These are phyloP conservation scores for Aspergillus sp. DNA, from an alignment of 2,329 filamentous ascomycete genomes.

Conservation along the genomic window DNA sequence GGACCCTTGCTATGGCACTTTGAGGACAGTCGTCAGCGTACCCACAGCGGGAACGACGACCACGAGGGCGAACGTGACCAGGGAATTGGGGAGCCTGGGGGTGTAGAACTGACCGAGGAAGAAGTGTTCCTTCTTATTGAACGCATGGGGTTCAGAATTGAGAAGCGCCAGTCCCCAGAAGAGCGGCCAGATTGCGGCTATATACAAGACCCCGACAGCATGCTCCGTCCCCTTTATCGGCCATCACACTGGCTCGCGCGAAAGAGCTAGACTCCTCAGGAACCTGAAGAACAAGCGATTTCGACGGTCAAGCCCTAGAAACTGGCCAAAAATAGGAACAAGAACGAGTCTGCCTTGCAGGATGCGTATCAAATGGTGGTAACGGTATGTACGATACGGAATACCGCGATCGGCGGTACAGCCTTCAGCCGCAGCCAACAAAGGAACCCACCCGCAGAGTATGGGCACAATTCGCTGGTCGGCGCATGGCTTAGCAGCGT, in stretches of 20 bases:
- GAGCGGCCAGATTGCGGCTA: slow-evolving; percentile 66
- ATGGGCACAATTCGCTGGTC: slow-evolving; percentile 1
- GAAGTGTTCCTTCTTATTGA: slow-evolving; percentile 78
- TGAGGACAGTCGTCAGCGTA: slow-evolving; percentile 56
- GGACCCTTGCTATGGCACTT: slow-evolving; percentile 96
- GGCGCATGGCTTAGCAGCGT: slow-evolving; percentile 19
- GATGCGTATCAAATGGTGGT: slow-evolving; percentile 1
- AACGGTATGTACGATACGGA: slow-evolving; percentile 2
- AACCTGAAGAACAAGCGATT: background rate
- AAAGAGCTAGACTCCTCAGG: slow-evolving; percentile 49
- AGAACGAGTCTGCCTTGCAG: slow-evolving; percentile 11
- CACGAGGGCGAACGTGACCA: slow-evolving; percentile 30
- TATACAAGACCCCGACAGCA: slow-evolving; percentile 79
- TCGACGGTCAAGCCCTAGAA: background rate
- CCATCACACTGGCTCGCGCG: slow-evolving; percentile 84
- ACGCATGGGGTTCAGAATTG: slow-evolving; percentile 73
- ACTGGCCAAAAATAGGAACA: slow-evolving; percentile 1
- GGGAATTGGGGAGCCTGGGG: slow-evolving; percentile 85
- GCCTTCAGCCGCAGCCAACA: slow-evolving; percentile 22
- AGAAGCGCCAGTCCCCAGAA: slow-evolving; percentile 59
- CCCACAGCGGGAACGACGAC: slow-evolving; percentile 17
- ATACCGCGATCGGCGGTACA: slow-evolving; percentile 11
- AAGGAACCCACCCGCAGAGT: slow-evolving; percentile 10
- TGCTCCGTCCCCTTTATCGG: slow-evolving; percentile 80
- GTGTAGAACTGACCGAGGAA: slow-evolving; percentile 84